These are phyloP conservation scores for Leishmania braziliensis DNA, from an alignment of 208 protist species.

Conservation along the genomic window DNA sequence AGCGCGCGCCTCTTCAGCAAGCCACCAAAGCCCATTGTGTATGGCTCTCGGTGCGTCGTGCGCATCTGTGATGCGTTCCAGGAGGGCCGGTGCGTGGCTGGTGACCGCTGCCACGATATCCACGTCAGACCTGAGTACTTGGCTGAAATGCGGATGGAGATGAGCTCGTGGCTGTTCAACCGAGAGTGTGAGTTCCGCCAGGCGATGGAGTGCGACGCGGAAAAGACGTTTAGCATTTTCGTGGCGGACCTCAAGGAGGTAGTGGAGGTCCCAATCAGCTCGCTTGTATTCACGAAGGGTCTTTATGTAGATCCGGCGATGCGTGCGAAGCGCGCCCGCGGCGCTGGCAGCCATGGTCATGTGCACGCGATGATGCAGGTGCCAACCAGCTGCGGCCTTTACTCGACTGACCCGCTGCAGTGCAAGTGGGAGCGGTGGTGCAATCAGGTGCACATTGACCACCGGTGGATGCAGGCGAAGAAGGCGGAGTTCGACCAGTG, in stretches of 20 bases:
- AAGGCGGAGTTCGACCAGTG: constrained; percentile 75
- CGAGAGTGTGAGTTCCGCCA: constrained; percentile 67
- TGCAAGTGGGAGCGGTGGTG: constrained; percentile 90
- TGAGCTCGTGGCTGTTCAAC: constrained; percentile 59
- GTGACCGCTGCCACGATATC: constrained; percentile 57
- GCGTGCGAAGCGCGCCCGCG: constrained; percentile 55
- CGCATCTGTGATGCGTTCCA: constrained; percentile 73
- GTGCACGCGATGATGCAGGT: constrained; percentile 60
- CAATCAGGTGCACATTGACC: constrained; percentile 85
- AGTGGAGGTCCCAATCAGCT: constrained; percentile 66
- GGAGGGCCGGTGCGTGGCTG: constrained; percentile 48
- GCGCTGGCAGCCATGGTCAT: constrained; percentile 35
- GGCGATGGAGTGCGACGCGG: constrained; percentile 31
- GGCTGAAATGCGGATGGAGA: constrained; percentile 42
- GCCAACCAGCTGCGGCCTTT: constrained; percentile 81
- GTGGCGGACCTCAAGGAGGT: constrained; percentile 83
- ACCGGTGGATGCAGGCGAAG: constrained; percentile 70
- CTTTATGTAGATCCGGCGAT: constrained; percentile 76
- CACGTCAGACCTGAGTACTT: constrained; percentile 70
- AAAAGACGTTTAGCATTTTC: constrained; percentile 73
- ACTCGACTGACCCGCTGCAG: constrained; percentile 63
- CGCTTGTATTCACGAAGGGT: constrained; percentile 73
- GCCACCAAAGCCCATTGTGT: constrained; percentile 33
- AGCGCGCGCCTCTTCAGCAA: constrained; percentile 62
- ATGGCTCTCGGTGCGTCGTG: constrained; percentile 42